Conservation (phyloP, 192 early-diverging fungal species). For the Gamsiella multidivaricata region DNA sequence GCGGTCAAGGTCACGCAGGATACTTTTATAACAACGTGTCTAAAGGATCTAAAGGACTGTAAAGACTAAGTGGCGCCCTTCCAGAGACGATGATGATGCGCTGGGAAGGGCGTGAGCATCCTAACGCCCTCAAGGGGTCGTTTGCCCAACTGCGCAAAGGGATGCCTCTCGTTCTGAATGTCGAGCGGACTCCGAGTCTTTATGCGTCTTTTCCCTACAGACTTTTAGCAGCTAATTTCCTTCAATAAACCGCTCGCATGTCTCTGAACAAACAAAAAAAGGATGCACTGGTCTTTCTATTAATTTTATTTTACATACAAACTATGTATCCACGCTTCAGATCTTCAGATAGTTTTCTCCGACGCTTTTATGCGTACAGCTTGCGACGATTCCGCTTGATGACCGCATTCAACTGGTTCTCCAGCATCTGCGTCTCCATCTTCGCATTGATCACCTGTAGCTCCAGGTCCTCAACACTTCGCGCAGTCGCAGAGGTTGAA, state of each 20-base stretch:
- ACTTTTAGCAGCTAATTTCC: no score
- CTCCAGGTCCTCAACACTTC: slow-evolving; percentile 46
- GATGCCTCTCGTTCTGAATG: slow-evolving; percentile 1
- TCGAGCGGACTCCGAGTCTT: no score
- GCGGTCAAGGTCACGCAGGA: slow-evolving; percentile 3
- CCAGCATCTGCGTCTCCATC: slow-evolving; percentile 52
- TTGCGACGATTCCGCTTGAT: slow-evolving; percentile 54
- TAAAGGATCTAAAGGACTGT: slow-evolving; percentile 5
- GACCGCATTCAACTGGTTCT: slow-evolving; percentile 49
- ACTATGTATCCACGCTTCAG: no score
- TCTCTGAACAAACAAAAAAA: neutral
- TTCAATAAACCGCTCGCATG: no score
- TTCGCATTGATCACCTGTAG: slow-evolving; percentile 53
- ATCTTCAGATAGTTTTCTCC: no score
- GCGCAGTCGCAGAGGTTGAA: neutral
- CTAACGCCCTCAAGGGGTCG: slow-evolving; percentile 1
- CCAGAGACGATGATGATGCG: slow-evolving; percentile 21
- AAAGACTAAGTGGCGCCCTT: slow-evolving; percentile 13
- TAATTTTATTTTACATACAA: no score
- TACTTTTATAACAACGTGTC: no score
- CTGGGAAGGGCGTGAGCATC: slow-evolving; percentile 30
- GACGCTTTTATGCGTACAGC: slow-evolving; percentile 27
- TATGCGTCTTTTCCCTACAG: no score
- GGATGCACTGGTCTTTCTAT: neutral
- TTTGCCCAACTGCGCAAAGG: slow-evolving; percentile 28